Evolutionary conservation across 2,329 filamentous ascomycete species (phyloP).

Genomic region (Xylariaceae sp.): DNA sequence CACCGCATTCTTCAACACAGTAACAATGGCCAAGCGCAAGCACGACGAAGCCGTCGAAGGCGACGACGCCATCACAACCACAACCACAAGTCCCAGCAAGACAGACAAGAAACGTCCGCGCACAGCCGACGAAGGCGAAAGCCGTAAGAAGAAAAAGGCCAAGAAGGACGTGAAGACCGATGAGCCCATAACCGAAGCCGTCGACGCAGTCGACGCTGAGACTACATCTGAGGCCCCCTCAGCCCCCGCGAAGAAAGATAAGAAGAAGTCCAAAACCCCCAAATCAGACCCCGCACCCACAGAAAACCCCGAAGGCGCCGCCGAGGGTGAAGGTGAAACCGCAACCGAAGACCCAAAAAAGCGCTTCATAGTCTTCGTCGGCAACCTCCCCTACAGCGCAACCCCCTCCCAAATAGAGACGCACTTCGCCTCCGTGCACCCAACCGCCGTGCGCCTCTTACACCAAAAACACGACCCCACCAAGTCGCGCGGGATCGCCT

Average conservation of each 20-base stretch:
- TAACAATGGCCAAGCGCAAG: conserved; percentile 29
- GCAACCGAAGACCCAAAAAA: conserved; percentile 34
- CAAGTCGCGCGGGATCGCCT: conserved; percentile 71
- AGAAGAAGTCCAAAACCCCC: conserved; percentile 2
- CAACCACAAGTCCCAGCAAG: not conserved
- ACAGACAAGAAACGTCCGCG: conserved; percentile 29
- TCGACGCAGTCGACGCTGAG: not conserved
- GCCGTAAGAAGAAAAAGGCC: conserved; percentile 14
- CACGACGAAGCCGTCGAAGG: conserved; percentile 22
- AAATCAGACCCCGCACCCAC: not conserved
- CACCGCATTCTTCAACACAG: not conserved
- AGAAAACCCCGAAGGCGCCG: conserved; percentile 13
- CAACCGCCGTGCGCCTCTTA: conserved; percentile 65
- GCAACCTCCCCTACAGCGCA: conserved; percentile 84
- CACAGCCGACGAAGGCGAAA: conserved; percentile 18
- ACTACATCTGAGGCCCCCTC: not conserved
- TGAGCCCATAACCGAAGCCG: conserved; percentile 15
- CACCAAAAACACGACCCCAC: conserved; percentile 58
- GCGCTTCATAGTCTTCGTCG: conserved; percentile 74
- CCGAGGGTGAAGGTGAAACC: conserved; percentile 14
- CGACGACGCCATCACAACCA: conserved; percentile 20
- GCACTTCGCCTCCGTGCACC: conserved; percentile 74
- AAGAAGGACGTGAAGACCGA: conserved; percentile 17
- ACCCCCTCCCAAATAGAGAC: conserved; percentile 62
- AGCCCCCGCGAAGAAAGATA: conserved; percentile 21